Evolutionary conservation across 1,284 basidiomycete species (phyloP), one percentile per base, ranked within the genome.

Genomic region (Ceratorhiza oryzae-sativae): DNA sequence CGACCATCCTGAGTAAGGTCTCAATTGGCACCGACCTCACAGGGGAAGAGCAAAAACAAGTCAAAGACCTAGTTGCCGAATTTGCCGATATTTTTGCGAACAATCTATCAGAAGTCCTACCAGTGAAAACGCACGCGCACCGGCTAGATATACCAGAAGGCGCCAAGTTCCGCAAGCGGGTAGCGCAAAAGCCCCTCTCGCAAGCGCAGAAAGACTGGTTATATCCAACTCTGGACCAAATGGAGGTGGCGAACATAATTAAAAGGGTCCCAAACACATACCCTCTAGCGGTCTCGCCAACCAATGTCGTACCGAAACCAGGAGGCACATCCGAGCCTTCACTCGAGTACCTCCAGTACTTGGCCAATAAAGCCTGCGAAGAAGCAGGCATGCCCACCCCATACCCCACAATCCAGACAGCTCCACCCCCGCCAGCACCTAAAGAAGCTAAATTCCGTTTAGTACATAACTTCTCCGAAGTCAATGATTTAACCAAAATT

Each of bases 401-500:
- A 20, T 20, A 65, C 2, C 46, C 23, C 18, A 48, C n/a, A 30
- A 23, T 32, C 13, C 10, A n/a, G n/a, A n/a, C 20, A 20, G n/a
- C 45, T 4, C 1, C 5, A 13, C 3, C 42, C 1, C 58, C 49
- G 30, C 2, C 45, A 15, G n/a, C 71, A n/a, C n/a, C n/a, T 10
- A 61, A 41, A 12, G 51, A 71, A 30, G 41, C 61, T 10, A 81
- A 81, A 62, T 83, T 79, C 79, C 59, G 80, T 0, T 72, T 82
- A 0, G 81, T 80, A 65, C 80, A 82, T 61, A 78, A 79, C 49
- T 82, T 79, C 55, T 75, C 72, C 0, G 76, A 78, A n/a, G 56
- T 83, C 41, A 83, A 84, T 75, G 76, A 77, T 30, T 75, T 79
- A 1, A 82, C 81, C 0, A 56, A 80, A 39, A 75, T 83, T 0